Base-by-base conservation (phyloP, 73 alveolate species). In the Paramecium biaurelia region DNA sequence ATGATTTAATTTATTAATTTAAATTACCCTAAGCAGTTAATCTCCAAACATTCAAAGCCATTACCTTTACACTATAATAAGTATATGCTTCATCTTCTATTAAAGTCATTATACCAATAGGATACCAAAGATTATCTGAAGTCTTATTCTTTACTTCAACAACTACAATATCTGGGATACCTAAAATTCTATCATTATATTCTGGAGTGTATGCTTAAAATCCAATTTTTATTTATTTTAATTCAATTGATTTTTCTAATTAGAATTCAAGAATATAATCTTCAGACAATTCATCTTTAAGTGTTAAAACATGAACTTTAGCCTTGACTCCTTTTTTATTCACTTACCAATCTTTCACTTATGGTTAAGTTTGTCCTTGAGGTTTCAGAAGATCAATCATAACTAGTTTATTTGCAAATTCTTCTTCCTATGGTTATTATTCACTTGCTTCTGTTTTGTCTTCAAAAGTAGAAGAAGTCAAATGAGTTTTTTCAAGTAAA, bases 141-240 rank as follows among this genome's bases (percentile, higher is more conserved):
- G 58, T 43, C 58, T 63, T 76, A 7, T 82, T 89, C 21, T 76
- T 89, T 28, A 70, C 85, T 68, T 89, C 94, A 10, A 89, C 92
- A 3, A 89, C 59, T 5, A 89, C 87, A 15, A 84, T 72, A 23
- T 74, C 45, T 15, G 94, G 94, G 12, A 89, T 18, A 18, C 94
- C 94, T 6, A 70, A 53, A 9, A 89, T 82, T 42, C 74, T 68
- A 89, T 89, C 94, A 70, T 68, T 82, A 26, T 43, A 89, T 20
- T 89, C 94, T 28, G 90, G 76, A 76, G 92, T 70, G 67, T 70
- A 89, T 11, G 74, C 67, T 23, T 89, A 70, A 89, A 89, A 89
- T 26, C 94, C 94, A n/a, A 89, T 89, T 23, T 53, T 89, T 1
- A 89, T 89, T 21, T 43, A 42, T 45, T 79, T 79, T 20, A 79